These are phyloP conservation scores for Cytospora leucostoma DNA, from an alignment of 2,329 filamentous ascomycete species.

Conservation along the genomic window DNA sequence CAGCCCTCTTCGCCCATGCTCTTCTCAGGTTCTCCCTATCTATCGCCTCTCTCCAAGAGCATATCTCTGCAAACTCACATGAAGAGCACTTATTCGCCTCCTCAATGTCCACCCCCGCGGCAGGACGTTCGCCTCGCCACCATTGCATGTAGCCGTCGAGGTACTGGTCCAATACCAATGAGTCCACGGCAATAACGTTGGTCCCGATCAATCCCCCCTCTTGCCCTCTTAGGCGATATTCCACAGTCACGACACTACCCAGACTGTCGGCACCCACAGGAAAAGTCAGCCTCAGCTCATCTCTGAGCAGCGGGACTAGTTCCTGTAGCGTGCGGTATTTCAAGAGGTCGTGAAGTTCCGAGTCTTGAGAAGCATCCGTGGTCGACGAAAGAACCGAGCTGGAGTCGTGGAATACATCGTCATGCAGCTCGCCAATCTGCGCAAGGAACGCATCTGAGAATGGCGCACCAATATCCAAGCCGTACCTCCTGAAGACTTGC, in stretches of 20 bases:
- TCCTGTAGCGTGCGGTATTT: conserved; percentile 52
- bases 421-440: conserved; percentile 69
- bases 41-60: conserved; percentile 74
- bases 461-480: conserved; percentile 60
- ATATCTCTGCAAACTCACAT: conserved; percentile 80
- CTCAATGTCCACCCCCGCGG: conserved; percentile 75
- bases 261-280: conserved; percentile 50
- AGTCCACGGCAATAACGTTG: conserved; percentile 67
- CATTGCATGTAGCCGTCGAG: conserved; percentile 72
- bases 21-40: conserved; percentile 54
- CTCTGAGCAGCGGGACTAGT: conserved; percentile 47
- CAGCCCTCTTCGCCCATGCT: conserved; percentile 26
- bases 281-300: conserved; percentile 55
- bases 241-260: conserved; percentile 53
- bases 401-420: conserved; percentile 61
- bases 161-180: conserved; percentile 63
- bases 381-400: conserved; percentile 40
- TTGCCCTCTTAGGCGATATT: conserved; percentile 51
- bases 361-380: conserved; percentile 18
- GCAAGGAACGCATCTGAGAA: conserved; percentile 82
- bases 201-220: conserved; percentile 57
- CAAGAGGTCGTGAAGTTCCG: conserved; percentile 39
- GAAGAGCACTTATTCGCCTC: conserved; percentile 86
- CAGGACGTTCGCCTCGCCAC: conserved; percentile 78
- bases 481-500: conserved; percentile 70